Conservation (phyloP, 139 green algal genomes). For the Marvania coccoides region DNA sequence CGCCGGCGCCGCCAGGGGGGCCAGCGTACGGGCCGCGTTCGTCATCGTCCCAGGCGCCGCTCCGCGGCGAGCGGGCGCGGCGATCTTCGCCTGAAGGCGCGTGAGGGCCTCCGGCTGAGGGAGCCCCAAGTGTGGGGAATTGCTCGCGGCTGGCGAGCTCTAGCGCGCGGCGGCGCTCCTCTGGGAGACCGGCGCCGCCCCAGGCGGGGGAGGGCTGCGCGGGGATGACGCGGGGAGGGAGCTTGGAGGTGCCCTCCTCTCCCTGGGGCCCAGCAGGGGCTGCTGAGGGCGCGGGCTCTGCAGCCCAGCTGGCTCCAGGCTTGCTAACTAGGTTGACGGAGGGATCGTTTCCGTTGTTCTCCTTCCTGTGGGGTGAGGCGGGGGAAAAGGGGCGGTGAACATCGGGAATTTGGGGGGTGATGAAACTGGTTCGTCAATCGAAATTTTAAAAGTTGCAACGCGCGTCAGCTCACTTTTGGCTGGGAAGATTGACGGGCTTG, state of each 20-base stretch:
- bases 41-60: slow-evolving; percentile 12
- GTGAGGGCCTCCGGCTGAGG: neutral
- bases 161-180: slow-evolving; percentile 18
- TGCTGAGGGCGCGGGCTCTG: neutral
- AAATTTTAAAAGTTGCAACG: neutral
- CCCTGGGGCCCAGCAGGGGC: neutral
- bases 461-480: slow-evolving; percentile 18
- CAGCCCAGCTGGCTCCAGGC: neutral
- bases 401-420: neutral
- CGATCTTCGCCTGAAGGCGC: neutral
- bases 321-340: slow-evolving; percentile 29
- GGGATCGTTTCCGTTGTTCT: slow-evolving; percentile 44
- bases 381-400: neutral
- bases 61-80: too few relatives aligned
- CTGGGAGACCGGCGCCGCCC: slow-evolving; percentile 23
- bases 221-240: slow-evolving; percentile 16
- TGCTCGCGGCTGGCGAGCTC: slow-evolving; percentile 24
- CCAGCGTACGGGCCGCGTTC: neutral
- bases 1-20: neutral
- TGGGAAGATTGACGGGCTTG: slow-evolving; percentile 46
- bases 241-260: neutral
- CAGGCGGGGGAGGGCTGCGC: slow-evolving; percentile 21
- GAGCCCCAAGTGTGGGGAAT: slow-evolving; percentile 17
- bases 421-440: neutral
- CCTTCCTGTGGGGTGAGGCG: slow-evolving; percentile 17